A percentile compares a stretch with the other conserved stretches of the same genome.
Evolutionary conservation across 257 asterid species (phyloP).

Genomic region (Datura wrightii): DNA sequence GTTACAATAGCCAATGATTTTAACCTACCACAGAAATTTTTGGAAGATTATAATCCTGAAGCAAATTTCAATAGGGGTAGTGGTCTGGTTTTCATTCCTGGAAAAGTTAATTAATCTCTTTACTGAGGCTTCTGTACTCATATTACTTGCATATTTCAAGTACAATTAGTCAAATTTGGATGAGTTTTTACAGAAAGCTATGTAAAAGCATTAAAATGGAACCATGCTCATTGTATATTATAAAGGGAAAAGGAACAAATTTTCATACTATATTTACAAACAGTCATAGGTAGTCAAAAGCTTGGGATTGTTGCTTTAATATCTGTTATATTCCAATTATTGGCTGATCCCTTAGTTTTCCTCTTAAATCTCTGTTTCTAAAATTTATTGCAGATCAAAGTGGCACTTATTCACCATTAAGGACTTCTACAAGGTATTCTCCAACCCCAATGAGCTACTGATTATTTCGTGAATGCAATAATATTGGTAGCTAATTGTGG

Average conservation of each 20-base stretch:
- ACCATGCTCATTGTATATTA: background rate
- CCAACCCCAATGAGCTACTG: conserved; percentile 9
- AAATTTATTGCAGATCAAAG: conserved; percentile 69
- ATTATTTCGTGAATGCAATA: conserved; percentile 7
- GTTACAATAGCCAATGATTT: conserved; percentile 41
- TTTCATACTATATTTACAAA: background rate
- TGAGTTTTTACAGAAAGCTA: background rate
- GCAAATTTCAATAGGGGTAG: conserved; percentile 59
- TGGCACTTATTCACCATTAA: conserved; percentile 75
- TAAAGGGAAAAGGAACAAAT: background rate
- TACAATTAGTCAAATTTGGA: background rate
- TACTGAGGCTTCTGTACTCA: background rate
- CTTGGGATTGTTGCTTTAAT: background rate
- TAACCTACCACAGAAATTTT: conserved; percentile 49
- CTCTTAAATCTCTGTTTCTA: conserved; percentile 1
- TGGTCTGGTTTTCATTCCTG: conserved; percentile 70
- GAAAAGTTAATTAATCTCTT: conserved; percentile 51
- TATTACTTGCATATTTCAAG: background rate
- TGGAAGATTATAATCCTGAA: conserved; percentile 65
- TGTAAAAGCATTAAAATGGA: background rate
- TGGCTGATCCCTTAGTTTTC: conserved; percentile 37
- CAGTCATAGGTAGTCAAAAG: background rate
- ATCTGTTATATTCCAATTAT: background rate
- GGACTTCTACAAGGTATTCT: conserved; percentile 55
- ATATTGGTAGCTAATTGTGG: conserved; percentile 37